Conservation (phyloP, 768 basidiomycete genomes). For the Porpolomopsis calyptriformis region DNA sequence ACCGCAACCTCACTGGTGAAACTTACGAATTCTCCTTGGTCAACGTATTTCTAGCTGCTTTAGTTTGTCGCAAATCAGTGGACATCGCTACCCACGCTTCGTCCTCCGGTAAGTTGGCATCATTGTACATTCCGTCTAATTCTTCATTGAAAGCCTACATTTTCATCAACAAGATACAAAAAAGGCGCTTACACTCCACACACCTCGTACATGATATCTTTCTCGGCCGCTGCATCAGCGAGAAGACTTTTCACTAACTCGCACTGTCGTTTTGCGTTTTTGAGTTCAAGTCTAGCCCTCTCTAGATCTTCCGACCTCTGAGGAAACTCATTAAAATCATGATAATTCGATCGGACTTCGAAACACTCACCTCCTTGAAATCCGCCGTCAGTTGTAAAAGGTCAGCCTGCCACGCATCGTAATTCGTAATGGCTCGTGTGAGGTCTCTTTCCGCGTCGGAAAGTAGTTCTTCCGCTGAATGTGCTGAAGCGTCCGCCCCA, state of each 20-base stretch:
- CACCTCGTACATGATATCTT: constrained; percentile 91
- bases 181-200: constrained; percentile 11
- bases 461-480: constrained; percentile 42
- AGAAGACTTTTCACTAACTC: constrained; percentile 72
- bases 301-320: constrained; percentile 60
- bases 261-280: constrained; percentile 60
- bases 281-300: constrained; percentile 50
- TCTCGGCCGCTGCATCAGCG: constrained; percentile 70
- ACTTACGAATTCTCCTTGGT: constrained; percentile 74
- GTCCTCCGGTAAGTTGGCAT: constrained; percentile 67
- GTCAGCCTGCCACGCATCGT: constrained; percentile 44
- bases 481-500: constrained; percentile 26
- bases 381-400: constrained; percentile 39
- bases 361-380: constrained; percentile 44
- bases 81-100: constrained; percentile 79
- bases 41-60: constrained; percentile 64
- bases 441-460: constrained; percentile 51
- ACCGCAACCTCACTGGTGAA: not conserved
- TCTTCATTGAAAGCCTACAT: constrained; percentile 87
- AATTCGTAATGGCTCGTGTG: constrained; percentile 36
- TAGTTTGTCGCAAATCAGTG: constrained; percentile 60
- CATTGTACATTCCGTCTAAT: constrained; percentile 83
- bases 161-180: not conserved
- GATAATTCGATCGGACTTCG: not conserved
- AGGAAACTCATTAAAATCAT: not conserved